Conservation (phyloP, 148 eudicot species). For the Agrostemma githago region DNA sequence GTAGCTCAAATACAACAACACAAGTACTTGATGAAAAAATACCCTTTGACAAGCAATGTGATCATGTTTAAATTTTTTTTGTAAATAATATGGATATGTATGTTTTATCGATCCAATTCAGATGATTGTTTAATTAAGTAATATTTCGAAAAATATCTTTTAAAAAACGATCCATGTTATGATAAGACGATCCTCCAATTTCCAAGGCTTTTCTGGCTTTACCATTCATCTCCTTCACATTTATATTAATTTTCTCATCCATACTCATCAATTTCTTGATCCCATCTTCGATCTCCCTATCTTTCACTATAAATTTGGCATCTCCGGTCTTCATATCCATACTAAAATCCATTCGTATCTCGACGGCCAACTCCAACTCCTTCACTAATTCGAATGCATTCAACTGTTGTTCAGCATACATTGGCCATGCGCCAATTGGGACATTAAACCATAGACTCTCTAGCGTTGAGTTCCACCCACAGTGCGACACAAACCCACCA, state of each 20-base stretch:
- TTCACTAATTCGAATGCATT: slow-evolving; percentile 24
- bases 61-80: no score
- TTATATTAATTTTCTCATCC: background rate
- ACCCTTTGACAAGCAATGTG: no score
- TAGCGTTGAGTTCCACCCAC: slow-evolving; percentile 26
- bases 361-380: slow-evolving; percentile 21
- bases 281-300: slow-evolving; percentile 20
- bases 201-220: no score
- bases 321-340: background rate
- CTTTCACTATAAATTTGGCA: slow-evolving; percentile 11
- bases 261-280: slow-evolving; percentile 18
- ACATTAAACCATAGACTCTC: slow-evolving; percentile 21
- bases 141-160: no score
- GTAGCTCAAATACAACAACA: no score
- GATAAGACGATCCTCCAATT: no score
- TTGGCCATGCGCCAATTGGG: slow-evolving; percentile 21
- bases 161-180: no score
- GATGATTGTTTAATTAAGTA: no score
- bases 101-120: no score
- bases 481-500: slow-evolving; percentile 24
- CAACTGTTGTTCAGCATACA: slow-evolving; percentile 22
- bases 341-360: slow-evolving; percentile 17
- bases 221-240: no score
- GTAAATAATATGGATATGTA: no score
- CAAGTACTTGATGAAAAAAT: no score